phyloP scores from a whole-genome alignment of 352 stramenopile genomes.

The Pythium aquatile region DNA sequence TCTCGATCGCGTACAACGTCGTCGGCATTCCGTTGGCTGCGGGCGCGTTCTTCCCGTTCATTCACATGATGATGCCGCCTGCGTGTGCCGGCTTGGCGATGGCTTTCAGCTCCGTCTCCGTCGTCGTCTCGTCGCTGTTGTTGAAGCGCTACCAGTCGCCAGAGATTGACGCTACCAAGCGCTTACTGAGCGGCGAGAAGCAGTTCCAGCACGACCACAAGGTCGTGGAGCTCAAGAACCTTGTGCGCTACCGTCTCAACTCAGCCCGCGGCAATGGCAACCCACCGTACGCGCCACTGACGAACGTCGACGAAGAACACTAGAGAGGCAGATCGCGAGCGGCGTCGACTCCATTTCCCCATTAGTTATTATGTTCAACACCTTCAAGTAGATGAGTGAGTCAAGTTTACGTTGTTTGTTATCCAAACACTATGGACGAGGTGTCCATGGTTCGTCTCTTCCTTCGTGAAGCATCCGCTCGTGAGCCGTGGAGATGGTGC shows the following conservation, averaged over 20 bases:
- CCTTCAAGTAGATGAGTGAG: conserved; percentile 1
- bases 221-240: conserved; percentile 75
- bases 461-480: not conserved
- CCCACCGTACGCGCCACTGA: conserved; percentile 64
- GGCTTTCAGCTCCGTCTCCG: conserved; percentile 87
- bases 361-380: not conserved
- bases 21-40: conserved; percentile 80
- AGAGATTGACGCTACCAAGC: conserved; percentile 33
- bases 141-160: conserved; percentile 76
- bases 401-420: not conserved
- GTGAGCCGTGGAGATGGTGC: not conserved
- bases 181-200: conserved; percentile 29
- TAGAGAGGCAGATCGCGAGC: not conserved
- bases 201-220: conserved; percentile 63
- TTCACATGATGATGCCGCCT: conserved; percentile 84
- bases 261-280: conserved; percentile 35
- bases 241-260: conserved; percentile 57
- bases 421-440: conserved; percentile 9
- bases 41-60: conserved; percentile 82
- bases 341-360: not conserved
- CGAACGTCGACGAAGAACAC: conserved; percentile 52
- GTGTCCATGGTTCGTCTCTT: not conserved
- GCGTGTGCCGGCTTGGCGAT: conserved; percentile 84
- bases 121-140: conserved; percentile 82
- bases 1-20: conserved; percentile 86